These are phyloP conservation scores for Ceratobasidium sp. DNA, from an alignment of 1,284 basidiomycete genomes.

Conservation along the genomic window DNA sequence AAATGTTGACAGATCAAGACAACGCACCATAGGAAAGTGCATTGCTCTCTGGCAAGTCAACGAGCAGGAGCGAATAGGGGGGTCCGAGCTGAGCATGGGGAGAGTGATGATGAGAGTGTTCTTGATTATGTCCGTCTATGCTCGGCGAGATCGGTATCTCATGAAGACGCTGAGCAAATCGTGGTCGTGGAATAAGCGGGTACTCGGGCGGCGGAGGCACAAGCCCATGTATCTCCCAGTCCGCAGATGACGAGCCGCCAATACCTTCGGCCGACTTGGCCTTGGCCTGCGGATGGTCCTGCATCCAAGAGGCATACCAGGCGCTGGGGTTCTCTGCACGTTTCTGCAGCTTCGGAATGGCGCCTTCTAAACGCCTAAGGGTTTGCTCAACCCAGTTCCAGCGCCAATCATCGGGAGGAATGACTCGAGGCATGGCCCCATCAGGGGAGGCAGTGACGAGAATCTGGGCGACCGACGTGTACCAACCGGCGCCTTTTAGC, in stretches of 20 bases:
- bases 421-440: constrained; percentile 62
- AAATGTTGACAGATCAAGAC: neutral
- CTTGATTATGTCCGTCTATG: constrained; percentile 42
- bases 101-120: constrained; percentile 55
- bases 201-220: constrained; percentile 76
- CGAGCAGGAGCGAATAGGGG: constrained; percentile 85
- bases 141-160: constrained; percentile 43
- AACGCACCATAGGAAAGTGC: constrained; percentile 80
- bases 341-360: constrained; percentile 70
- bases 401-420: constrained; percentile 85
- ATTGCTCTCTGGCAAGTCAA: constrained; percentile 82
- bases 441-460: constrained; percentile 61
- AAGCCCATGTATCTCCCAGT: constrained; percentile 56
- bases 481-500: constrained; percentile 86
- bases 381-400: constrained; percentile 83
- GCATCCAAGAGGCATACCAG: constrained; percentile 37
- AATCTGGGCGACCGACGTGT: constrained; percentile 80
- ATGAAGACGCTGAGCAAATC: constrained; percentile 64
- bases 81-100: constrained; percentile 77
- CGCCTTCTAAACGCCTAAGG: constrained; percentile 75
- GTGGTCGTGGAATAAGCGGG: constrained; percentile 75
- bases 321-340: constrained; percentile 61
- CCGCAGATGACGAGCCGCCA: neutral
- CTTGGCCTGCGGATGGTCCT: constrained; percentile 9
- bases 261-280: neutral